Percentiles rank a stretch among this genome's conserved stretches.
Conservation (phyloP, 2,329 filamentous ascomycete species). For the Fusarium nematophilum region DNA sequence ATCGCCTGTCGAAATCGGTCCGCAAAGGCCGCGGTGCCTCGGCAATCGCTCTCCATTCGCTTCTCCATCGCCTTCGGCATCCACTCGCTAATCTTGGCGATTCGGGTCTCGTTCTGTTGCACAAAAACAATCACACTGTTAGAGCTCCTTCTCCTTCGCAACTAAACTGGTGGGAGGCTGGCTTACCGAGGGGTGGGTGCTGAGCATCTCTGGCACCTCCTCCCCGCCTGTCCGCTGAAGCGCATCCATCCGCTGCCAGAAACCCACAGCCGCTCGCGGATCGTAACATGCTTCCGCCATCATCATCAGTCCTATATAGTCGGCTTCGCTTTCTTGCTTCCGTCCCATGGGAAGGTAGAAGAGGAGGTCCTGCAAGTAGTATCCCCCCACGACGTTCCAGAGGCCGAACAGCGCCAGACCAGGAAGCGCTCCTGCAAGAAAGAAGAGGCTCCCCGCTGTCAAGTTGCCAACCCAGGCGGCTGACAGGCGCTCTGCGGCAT, state of each 20-base stretch:
- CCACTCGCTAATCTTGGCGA: slow-evolving; percentile 74
- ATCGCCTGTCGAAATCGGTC: slow-evolving; percentile 63
- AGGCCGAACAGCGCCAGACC: slow-evolving; percentile 52
- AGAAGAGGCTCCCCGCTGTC: slow-evolving; percentile 61
- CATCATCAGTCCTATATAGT: slow-evolving; percentile 85
- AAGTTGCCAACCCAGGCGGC: slow-evolving; percentile 64
- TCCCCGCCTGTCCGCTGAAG: slow-evolving; percentile 53
- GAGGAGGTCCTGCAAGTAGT: slow-evolving; percentile 68
- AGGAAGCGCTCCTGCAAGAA: slow-evolving; percentile 58
- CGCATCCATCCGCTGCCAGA: slow-evolving; percentile 76
- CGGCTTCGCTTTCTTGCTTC: slow-evolving; percentile 80
- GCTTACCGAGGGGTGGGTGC: slow-evolving; percentile 79
- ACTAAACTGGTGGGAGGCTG: neutral
- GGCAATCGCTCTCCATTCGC: slow-evolving; percentile 64
- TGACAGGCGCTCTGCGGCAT: slow-evolving; percentile 73
- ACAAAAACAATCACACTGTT: slow-evolving; percentile 7
- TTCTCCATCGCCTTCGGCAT: slow-evolving; percentile 67
- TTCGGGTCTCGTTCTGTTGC: slow-evolving; percentile 67
- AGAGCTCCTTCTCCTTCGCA: neutral
- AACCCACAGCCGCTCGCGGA: slow-evolving; percentile 71
- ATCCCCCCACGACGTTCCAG: slow-evolving; percentile 58
- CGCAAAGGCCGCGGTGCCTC: slow-evolving; percentile 63
- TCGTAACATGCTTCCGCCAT: slow-evolving; percentile 85
- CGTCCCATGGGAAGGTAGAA: slow-evolving; percentile 75
- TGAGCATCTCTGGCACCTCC: slow-evolving; percentile 76